Evolutionary conservation across 768 basidiomycete genomes (phyloP), one percentile per base, ranked within the genome.

Genomic region (Dioszegia hungarica): DNA sequence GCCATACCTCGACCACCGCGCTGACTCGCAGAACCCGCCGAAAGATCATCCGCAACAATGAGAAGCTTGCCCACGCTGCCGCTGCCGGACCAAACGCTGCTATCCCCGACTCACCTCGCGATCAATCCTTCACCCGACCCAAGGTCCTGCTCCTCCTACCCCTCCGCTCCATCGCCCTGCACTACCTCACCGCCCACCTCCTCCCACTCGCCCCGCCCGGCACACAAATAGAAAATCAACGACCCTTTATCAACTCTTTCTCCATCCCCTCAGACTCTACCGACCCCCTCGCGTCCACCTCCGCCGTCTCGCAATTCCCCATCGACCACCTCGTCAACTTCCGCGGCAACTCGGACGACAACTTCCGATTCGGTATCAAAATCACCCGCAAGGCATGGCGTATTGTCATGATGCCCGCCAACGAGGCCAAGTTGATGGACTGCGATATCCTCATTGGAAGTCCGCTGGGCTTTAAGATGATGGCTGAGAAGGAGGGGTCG

Each of bases 61-160:
- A 94, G 62, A 88, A 87, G 37, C 80, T 97, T n/a, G 81, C 88
- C 0, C 83, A 85, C 61, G 84, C 85, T 10, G 60, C 68, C 14
- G 41, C 62, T 17, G 51, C 59, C 39, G 47, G 52, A 28, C 77
- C 78, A 6, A 79, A 83, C 22, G 80, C 82, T 1, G 85, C 85
- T 1, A 56, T 59, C 22, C 36, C 49, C 25, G 82, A 89, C 14
- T 68, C 77, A 14, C 67, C 72, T 37, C 89, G 90, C 77, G 95
- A 99, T 71, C 95, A 98, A 81, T 94, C 94, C 25, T 98, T 97
- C 78, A 95, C 93, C 6, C 88, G 95, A 5, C 94, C 95, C 10
- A 92, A 94, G 19, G 80, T 94, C 27, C 87, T 99, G 43, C 78
- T 99, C 61, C 84, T 98, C 56, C 82, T 93, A 10, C 95, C 95